Base-by-base conservation (phyloP, 208 protist genomes). In the Endotrypanum monterogeii region DNA sequence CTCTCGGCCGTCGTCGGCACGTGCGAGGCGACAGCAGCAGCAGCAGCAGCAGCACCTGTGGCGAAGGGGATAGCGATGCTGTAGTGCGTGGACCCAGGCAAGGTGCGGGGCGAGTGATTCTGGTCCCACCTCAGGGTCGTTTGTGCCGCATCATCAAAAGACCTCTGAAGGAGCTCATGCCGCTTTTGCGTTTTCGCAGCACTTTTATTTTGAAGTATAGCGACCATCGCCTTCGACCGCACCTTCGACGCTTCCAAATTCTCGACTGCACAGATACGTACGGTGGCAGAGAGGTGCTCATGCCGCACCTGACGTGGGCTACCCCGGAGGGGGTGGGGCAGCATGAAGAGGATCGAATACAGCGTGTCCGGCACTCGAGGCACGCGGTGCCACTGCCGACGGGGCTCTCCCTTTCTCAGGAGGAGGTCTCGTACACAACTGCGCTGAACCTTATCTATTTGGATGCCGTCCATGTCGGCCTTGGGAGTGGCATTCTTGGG, bases 261-360 rank as follows among this genome's bases (percentile, higher is more conserved):
- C 82, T 85, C 48, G 88, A 93, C 73, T 82, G 82, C 63, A 52
- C 83, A 23, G 81, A 73, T 28, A 54, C 46, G 3, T 89, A 81
- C 52, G 39, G 71, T 18, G 81, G 83, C 3, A 71, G 65, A 1
- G 73, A 81, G 69, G 83, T 85, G 50, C 71, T 86, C n/a, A 90
- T 89, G 81, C 91, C 91, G 30, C 88, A 93, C 75, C 71, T 95
- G 23, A 80, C 77, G 8, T 95, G 91, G 91, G 79, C 65, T 1
- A 20, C 67, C 1, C 63, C 72, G 48, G 57, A 73, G 23, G 71
- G 44, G 41, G 57, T 32, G 54, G 37, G 62, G 37, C 41, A 37
- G 25, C 56, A 58, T 44, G 74, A n/a, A n/a, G n/a, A n/a, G n/a
- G n/a, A 74, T 20, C 57, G 67, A 16, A 56, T 35, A 28, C 65